phyloP scores from a whole-genome alignment of 257 asterid species.

The Solanum chiquidenum region DNA sequence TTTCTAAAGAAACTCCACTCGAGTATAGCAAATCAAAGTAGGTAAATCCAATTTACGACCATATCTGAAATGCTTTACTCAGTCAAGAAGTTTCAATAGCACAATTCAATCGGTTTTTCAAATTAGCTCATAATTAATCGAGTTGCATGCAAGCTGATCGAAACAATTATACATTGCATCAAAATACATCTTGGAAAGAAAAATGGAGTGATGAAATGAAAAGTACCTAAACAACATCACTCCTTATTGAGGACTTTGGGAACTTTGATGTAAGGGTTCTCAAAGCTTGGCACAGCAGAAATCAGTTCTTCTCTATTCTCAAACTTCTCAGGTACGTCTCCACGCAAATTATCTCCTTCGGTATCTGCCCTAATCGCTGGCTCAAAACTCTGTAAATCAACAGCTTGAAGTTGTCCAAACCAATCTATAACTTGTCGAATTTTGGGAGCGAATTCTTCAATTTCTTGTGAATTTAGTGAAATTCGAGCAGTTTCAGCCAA shows the following conservation, averaged over 20 bases:
- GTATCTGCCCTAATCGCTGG: slow-evolving; percentile 86
- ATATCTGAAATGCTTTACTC: neutral
- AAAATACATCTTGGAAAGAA: neutral
- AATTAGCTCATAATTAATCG: neutral
- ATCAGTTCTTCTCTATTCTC: slow-evolving; percentile 60
- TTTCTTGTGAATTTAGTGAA: slow-evolving; percentile 47
- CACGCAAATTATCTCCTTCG: slow-evolving; percentile 47
- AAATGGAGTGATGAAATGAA: neutral
- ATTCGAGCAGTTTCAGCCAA: slow-evolving; percentile 80
- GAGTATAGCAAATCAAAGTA: neutral
- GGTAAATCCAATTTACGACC: neutral
- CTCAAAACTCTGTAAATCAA: slow-evolving; percentile 73
- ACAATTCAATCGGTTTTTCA: neutral
- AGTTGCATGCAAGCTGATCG: neutral
- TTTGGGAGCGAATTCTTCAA: slow-evolving; percentile 68
- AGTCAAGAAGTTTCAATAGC: neutral
- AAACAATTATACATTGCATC: neutral
- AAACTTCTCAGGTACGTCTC: slow-evolving; percentile 45
- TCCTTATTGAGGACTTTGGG: slow-evolving; percentile 79
- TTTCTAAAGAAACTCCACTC: neutral
- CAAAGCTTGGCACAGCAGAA: slow-evolving; percentile 55
- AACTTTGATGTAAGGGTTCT: slow-evolving; percentile 74
- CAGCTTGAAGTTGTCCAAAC: slow-evolving; percentile 92
- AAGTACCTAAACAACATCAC: slow-evolving; percentile 3
- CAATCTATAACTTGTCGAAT: slow-evolving; percentile 55